Percentiles rank a stretch among this genome's conserved stretches.
Evolutionary conservation across 2,329 filamentous ascomycete species (phyloP).

Genomic region (Ceratocystis colombiana): DNA sequence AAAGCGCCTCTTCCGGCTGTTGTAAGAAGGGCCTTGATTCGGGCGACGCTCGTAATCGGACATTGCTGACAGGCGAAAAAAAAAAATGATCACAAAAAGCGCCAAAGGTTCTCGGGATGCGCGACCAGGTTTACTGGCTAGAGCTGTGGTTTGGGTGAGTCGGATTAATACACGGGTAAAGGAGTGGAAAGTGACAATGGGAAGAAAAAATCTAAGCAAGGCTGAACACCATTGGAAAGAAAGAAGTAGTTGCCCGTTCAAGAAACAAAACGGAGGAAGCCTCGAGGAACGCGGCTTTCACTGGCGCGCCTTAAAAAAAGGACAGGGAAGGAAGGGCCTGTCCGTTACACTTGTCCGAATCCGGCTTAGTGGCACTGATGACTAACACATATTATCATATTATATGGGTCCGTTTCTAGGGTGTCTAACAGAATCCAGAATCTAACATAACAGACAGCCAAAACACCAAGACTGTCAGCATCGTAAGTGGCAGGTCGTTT

Average conservation of each 20-base stretch:
- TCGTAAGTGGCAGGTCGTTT: not conserved
- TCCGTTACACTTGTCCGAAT: constrained; percentile 16
- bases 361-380: not conserved
- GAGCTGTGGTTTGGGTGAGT: not conserved
- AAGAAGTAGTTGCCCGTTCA: constrained; percentile 16
- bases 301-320: constrained; percentile 16
- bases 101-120: not conserved
- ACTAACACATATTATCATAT: not conserved
- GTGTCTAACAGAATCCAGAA: not conserved
- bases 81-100: not conserved
- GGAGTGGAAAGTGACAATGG: not conserved
- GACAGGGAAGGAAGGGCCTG: constrained; percentile 5
- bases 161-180: not conserved
- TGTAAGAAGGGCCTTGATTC: constrained; percentile 35
- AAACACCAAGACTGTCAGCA: not conserved
- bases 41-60: constrained; percentile 50
- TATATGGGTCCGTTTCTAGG: constrained; percentile 6
- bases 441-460: not conserved
- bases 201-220: constrained; percentile 25
- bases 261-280: constrained; percentile 14
- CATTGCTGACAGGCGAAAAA: constrained; percentile 34
- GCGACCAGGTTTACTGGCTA: not conserved
- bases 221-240: constrained; percentile 15
- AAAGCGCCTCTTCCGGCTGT: constrained; percentile 66
- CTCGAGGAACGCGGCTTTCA: constrained; percentile 17